Evolutionary conservation across 352 stramenopile genomes (phyloP).

Genomic region (Pythium rishiriense): DNA sequence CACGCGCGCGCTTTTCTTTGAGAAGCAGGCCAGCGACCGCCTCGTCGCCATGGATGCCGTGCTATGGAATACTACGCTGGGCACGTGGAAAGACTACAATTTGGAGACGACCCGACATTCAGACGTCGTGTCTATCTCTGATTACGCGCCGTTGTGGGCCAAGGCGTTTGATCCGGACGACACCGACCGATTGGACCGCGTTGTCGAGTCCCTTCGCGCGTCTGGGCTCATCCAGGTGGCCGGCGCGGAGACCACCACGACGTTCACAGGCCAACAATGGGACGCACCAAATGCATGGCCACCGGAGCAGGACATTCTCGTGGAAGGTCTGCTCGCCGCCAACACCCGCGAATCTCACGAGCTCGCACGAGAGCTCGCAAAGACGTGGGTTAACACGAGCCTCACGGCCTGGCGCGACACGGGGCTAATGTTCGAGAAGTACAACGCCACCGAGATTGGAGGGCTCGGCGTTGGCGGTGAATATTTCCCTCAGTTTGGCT

Average conservation of each 20-base stretch:
- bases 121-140: conserved; percentile 50
- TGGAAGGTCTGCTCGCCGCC: conserved; percentile 70
- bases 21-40: conserved; percentile 38
- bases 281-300: conserved; percentile 86
- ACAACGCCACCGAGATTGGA: conserved; percentile 71
- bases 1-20: conserved; percentile 48
- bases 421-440: conserved; percentile 90
- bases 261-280: conserved; percentile 85
- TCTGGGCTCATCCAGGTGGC: conserved; percentile 65
- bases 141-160: conserved; percentile 81
- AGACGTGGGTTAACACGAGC: conserved; percentile 67
- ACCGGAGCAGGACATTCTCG: conserved; percentile 77
- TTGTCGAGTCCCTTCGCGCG: conserved; percentile 50
- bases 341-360: conserved; percentile 48
- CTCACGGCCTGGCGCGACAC: conserved; percentile 65
- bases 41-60: conserved; percentile 63
- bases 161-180: conserved; percentile 57
- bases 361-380: conserved; percentile 52
- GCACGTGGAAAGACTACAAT: conserved; percentile 76
- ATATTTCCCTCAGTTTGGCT: conserved; percentile 88
- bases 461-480: conserved; percentile 76
- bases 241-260: conserved; percentile 70
- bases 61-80: conserved; percentile 59
- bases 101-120: conserved; percentile 52
- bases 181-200: conserved; percentile 38